Evolutionary conservation across 2,329 filamentous ascomycete species (phyloP).

Genomic region (Neonectria neomacrospora): DNA sequence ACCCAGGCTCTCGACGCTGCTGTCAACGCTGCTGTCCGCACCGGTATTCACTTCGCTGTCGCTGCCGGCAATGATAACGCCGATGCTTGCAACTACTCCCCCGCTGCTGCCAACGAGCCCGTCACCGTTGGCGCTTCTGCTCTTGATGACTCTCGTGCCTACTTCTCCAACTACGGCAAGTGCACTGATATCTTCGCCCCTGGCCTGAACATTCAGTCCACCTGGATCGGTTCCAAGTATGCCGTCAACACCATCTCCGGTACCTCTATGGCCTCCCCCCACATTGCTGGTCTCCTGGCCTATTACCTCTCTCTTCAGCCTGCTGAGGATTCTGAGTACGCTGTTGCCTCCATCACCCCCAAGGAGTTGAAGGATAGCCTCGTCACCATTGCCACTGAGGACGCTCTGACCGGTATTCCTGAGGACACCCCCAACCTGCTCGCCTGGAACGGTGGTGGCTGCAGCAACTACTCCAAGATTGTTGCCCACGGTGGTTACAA

Average conservation of each 20-base stretch:
- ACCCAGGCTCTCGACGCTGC: conserved; percentile 89
- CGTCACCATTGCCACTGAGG: conserved; percentile 83
- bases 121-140: conserved; percentile 97
- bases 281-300: conserved; percentile 94
- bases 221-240: conserved; percentile 97
- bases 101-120: conserved; percentile 89
- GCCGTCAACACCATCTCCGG: conserved; percentile 99
- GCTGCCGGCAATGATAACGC: conserved; percentile 99
- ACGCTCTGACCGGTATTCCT: conserved; percentile 83
- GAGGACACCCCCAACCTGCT: conserved; percentile 91
- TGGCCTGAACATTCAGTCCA: conserved; percentile 95
- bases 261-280: conserved; percentile 98
- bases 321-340: conserved; percentile 87
- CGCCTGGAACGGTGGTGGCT: conserved; percentile 98
- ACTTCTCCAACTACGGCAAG: conserved; percentile 99
- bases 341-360: conserved; percentile 88
- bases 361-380: conserved; percentile 93
- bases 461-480: conserved; percentile 89
- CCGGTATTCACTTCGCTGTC: conserved; percentile 96
- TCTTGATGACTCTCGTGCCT: conserved; percentile 93
- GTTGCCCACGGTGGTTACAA: conserved; percentile 78
- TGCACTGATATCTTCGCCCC: conserved; percentile 99
- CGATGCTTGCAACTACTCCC: conserved; percentile 99
- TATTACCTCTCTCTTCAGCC: conserved; percentile 99
- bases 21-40: conserved; percentile 91